These are phyloP conservation scores for Melaleuca alternifolia DNA, from an alignment of 345 rosid species.

Conservation along the genomic window DNA sequence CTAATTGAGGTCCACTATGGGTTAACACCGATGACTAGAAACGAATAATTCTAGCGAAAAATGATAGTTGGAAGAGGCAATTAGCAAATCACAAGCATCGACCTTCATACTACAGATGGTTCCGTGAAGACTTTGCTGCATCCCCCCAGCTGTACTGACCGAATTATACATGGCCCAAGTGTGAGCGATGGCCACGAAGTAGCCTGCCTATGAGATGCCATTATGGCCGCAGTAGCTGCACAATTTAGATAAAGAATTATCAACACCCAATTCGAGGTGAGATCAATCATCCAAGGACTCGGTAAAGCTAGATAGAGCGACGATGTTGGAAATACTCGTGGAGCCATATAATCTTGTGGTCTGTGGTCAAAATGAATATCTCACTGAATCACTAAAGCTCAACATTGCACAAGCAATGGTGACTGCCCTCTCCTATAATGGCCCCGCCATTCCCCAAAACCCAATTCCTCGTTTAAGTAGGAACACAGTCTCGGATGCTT, in stretches of 20 bases:
- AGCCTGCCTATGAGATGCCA: not conserved
- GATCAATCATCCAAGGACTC: not conserved
- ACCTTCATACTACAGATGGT: not conserved
- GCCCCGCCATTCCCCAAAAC: not conserved
- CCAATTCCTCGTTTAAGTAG: not conserved
- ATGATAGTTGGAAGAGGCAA: not conserved
- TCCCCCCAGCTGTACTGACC: not conserved
- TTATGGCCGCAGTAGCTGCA: not conserved
- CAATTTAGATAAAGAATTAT: not conserved
- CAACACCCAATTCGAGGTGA: not conserved
- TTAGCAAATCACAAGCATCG: not conserved
- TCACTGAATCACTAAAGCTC: not conserved
- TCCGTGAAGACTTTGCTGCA: not conserved
- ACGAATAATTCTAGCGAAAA: not conserved
- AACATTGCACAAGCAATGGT: not conserved
- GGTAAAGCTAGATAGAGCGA: not conserved
- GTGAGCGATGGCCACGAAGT: not conserved
- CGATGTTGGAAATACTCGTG: not conserved
- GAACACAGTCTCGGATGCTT: not conserved
- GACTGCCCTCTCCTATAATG: not conserved
- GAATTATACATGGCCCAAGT: not conserved
- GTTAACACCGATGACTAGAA: not conserved
- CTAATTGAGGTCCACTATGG: not conserved
- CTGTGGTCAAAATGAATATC: not conserved
- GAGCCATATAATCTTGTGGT: not conserved